phyloP scores from a whole-genome alignment of 345 rosid species.

The Gossypium turneri region DNA sequence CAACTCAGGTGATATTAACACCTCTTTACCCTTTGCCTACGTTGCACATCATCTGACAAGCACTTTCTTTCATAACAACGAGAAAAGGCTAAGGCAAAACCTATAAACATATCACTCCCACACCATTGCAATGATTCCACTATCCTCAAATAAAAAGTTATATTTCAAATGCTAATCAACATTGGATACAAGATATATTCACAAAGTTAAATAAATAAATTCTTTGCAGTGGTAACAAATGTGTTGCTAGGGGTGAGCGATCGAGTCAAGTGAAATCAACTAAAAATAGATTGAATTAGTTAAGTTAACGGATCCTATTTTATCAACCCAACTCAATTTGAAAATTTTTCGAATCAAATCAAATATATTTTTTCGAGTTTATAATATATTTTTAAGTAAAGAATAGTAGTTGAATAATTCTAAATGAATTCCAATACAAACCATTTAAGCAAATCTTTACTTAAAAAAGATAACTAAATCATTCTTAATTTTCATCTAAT shows the following conservation, averaged over 20 bases:
- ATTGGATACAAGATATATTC: background rate
- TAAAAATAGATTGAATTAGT: too few species aligned
- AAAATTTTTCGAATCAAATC: too few species aligned
- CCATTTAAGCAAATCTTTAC: too few species aligned
- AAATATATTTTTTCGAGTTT: too few species aligned
- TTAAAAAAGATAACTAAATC: too few species aligned
- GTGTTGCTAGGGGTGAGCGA: background rate
- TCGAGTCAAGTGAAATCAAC: too few species aligned
- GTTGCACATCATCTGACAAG: background rate
- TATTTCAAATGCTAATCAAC: background rate
- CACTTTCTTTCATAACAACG: background rate
- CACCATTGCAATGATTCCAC: background rate
- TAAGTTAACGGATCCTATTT: too few species aligned
- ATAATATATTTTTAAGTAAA: too few species aligned
- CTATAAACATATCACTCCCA: background rate
- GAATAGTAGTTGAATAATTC: too few species aligned
- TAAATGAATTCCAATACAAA: too few species aligned
- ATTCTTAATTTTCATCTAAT: too few species aligned
- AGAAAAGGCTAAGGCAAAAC: background rate
- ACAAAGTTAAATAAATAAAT: background rate
- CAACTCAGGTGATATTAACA: background rate
- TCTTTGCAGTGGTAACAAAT: background rate
- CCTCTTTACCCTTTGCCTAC: background rate
- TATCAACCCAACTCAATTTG: too few species aligned
- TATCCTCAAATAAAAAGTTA: background rate